A percentile compares a stretch with the other conserved stretches of the same genome.
These are phyloP conservation scores for Globisporangium lucens DNA, from an alignment of 352 stramenopile species.

Conservation along the genomic window DNA sequence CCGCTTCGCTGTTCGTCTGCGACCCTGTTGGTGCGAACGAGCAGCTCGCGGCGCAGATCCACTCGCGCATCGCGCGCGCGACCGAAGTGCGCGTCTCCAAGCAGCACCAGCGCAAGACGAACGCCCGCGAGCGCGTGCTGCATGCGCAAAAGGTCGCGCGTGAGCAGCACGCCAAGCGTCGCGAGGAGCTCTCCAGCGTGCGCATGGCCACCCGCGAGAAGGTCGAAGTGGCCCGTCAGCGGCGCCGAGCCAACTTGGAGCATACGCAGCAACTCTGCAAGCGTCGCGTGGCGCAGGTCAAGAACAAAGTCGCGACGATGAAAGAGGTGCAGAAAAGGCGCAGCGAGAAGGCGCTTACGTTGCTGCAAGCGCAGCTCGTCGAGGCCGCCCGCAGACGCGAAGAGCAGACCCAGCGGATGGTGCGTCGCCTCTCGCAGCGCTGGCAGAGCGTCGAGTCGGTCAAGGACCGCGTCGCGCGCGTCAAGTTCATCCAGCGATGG, in stretches of 20 bases:
- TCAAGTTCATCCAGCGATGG: slow-evolving; percentile 79
- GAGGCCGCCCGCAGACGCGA: slow-evolving; percentile 45
- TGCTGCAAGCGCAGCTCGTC: slow-evolving; percentile 44
- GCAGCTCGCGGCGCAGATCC: slow-evolving; percentile 29
- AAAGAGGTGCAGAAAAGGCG: slow-evolving; percentile 40
- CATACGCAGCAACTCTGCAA: slow-evolving; percentile 46
- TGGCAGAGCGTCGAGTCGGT: slow-evolving; percentile 72
- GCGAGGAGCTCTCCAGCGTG: slow-evolving; percentile 33
- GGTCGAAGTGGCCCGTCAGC: slow-evolving; percentile 42
- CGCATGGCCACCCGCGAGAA: slow-evolving; percentile 37
- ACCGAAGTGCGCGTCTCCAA: slow-evolving; percentile 39
- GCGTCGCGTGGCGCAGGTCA: slow-evolving; percentile 37
- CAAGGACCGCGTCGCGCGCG: slow-evolving; percentile 53
- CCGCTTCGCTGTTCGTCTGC: not conserved
- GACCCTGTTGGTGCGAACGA: not conserved
- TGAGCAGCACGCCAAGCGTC: slow-evolving; percentile 47
- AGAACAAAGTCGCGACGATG: slow-evolving; percentile 53
- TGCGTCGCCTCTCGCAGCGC: slow-evolving; percentile 44
- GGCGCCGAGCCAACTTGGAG: slow-evolving; percentile 40
- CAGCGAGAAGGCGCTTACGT: slow-evolving; percentile 30
- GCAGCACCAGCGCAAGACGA: slow-evolving; percentile 38
- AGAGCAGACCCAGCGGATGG: slow-evolving; percentile 50
- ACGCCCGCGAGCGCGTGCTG: slow-evolving; percentile 45
- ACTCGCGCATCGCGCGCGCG: slow-evolving; percentile 49
- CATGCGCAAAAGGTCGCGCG: slow-evolving; percentile 54